These are phyloP conservation scores for Pyricularia sp. DNA, from an alignment of 2,329 filamentous ascomycete species.

Conservation along the genomic window DNA sequence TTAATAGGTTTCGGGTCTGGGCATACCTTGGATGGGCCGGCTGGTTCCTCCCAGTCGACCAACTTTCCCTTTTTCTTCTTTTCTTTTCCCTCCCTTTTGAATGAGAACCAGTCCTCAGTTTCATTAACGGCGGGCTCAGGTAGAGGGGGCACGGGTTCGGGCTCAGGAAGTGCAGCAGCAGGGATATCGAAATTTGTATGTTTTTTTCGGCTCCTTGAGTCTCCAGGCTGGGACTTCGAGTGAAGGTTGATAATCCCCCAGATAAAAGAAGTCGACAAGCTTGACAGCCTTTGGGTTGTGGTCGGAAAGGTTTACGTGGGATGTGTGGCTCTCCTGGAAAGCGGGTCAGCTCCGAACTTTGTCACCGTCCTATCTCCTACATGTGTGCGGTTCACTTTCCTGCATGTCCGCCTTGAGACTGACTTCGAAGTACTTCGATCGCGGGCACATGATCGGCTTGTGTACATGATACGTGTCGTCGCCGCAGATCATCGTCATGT, in stretches of 20 bases:
- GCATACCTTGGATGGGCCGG: neutral
- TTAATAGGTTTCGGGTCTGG: neutral
- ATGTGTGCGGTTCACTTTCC: neutral
- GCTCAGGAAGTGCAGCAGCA: neutral
- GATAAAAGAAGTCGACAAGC: slow-evolving; percentile 3
- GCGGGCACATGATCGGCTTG: slow-evolving; percentile 5
- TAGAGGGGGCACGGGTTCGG: neutral
- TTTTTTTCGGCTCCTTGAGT: neutral
- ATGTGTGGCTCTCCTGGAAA: neutral
- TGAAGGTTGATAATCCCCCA: neutral
- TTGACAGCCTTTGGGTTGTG: slow-evolving; percentile 1
- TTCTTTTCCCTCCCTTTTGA: neutral
- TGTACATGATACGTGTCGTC: neutral
- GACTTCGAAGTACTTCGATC: neutral
- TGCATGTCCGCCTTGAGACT: neutral
- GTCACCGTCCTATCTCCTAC: neutral
- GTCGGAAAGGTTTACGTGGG: neutral
- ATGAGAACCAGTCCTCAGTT: neutral
- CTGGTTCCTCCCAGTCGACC: neutral
- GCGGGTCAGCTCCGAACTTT: neutral
- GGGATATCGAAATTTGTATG: neutral
- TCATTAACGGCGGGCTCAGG: neutral
- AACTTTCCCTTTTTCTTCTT: neutral
- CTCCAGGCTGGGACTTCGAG: neutral
- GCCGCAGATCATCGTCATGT: neutral